Base-by-base conservation (phyloP, 2,329 filamentous ascomycete species). In the Apiospora malaysiana region DNA sequence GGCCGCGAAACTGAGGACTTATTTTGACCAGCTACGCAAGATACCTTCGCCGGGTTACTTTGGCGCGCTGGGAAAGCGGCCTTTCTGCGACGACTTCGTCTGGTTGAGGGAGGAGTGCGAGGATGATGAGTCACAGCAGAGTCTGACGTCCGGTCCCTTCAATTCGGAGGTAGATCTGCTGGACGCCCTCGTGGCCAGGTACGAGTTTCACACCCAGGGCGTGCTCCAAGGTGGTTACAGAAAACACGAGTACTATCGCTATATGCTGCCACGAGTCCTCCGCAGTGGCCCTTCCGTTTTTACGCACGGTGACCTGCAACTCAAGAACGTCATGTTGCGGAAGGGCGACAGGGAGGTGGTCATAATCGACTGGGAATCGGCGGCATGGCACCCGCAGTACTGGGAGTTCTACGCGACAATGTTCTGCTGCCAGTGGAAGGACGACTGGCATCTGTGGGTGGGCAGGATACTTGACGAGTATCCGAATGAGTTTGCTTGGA, bases 321-420 rank as follows among this genome's bases (percentile, higher is more conserved):
- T 27, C 16, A 59, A 59, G 51, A 59, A 59, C 51, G 16, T 59
- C 27, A 32, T 59, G 7, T 10, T 59, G 7, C 51, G 51, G 16
- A 27, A 32, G 2, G 27, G 8, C 1, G 27, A 59, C 16, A 27
- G 51, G 27, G 51, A 32, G 7, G 51, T 59, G 6, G 51, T 59
- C 7, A 16, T 59, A 0, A 59, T 59, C 51, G 51, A 59, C 51
- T 59, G 51, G 51, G 51, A 59, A 16, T 59, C 51, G 51, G 51
- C 51, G 27, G 51, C 25, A 16, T 59, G 51, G 51, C 32, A 59
- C 27, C 51, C 51, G 7, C 25, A 16, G 7, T 59, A 32, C 25
- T 59, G 51, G 51, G 51, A 59, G 51, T 59, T 59, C 16, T 59
- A 59, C 27, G 27, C 51, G 27, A 59, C 51, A 16, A 59, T 59